Evolutionary conservation across 495 filamentous ascomycete genomes (phyloP).

Genomic region (Staphylotrichum tortipilum): DNA sequence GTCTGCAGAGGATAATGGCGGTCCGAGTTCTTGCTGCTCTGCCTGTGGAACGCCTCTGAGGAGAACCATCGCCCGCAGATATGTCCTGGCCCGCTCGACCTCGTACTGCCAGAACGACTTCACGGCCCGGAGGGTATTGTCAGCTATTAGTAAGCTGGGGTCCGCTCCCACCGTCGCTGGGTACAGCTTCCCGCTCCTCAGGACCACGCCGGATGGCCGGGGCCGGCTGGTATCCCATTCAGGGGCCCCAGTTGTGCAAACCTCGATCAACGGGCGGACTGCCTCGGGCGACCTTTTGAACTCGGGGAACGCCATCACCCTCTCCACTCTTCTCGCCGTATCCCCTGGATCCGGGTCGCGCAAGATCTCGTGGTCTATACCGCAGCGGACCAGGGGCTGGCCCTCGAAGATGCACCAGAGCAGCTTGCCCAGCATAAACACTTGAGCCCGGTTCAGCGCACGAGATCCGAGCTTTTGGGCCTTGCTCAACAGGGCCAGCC

Average conservation of each 20-base stretch:
- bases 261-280: conserved; percentile 15
- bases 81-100: conserved; percentile 4
- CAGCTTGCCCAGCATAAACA: conserved; percentile 31
- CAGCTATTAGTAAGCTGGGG: neutral
- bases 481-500: conserved; percentile 9
- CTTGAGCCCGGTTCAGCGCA: conserved; percentile 22
- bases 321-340: neutral
- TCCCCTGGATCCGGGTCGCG: conserved; percentile 4
- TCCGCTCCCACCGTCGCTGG: too few relatives aligned
- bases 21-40: neutral
- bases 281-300: conserved; percentile 12
- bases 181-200: conserved; percentile 6
- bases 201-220: conserved; percentile 2
- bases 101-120: conserved; percentile 5
- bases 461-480: neutral
- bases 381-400: conserved; percentile 15
- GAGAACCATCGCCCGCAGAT: neutral
- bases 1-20: too few relatives aligned
- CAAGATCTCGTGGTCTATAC: conserved; percentile 20
- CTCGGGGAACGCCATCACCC: conserved; percentile 15
- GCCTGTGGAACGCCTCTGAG: neutral
- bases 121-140: neutral
- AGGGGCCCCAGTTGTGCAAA: conserved; percentile 21
- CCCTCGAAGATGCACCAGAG: conserved; percentile 33
- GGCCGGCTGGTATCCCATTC: conserved; percentile 12